Conservation (phyloP, 495 filamentous ascomycete species). For the Mytilinidion resinicola region DNA sequence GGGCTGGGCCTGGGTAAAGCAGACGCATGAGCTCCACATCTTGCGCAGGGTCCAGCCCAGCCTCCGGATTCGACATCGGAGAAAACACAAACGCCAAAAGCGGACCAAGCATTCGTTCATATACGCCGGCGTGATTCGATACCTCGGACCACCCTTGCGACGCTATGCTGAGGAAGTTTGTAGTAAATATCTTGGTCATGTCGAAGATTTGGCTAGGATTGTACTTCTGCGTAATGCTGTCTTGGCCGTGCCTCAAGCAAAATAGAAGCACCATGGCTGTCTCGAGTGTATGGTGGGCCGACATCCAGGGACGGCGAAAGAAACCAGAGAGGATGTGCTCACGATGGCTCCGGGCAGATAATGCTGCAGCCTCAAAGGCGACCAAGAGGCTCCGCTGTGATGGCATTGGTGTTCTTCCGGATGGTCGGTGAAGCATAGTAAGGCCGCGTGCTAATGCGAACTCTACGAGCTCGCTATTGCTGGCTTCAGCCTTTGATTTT, state of each 20-base stretch:
- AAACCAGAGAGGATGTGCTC: slow-evolving; percentile 8
- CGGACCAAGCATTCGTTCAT: slow-evolving; percentile 9
- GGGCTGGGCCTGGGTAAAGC: slow-evolving; percentile 8
- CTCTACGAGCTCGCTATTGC: slow-evolving; percentile 7
- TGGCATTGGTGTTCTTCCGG: slow-evolving; percentile 7
- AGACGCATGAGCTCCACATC: slow-evolving; percentile 9
- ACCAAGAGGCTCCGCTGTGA: slow-evolving; percentile 7
- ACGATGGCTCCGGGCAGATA: slow-evolving; percentile 7
- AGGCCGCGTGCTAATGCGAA: slow-evolving; percentile 8
- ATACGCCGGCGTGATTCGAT: slow-evolving; percentile 10
- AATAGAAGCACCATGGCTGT: slow-evolving; percentile 5
- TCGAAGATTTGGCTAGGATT: slow-evolving; percentile 10
- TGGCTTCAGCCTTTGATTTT: slow-evolving; percentile 2
- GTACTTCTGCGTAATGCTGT: slow-evolving; percentile 5
- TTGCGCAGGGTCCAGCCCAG: slow-evolving; percentile 2
- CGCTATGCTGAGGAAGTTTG: slow-evolving; percentile 8
- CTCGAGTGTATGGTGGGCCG: slow-evolving; percentile 11
- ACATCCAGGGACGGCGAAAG: slow-evolving; percentile 8
- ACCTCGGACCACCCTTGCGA: slow-evolving; percentile 12
- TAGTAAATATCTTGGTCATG: slow-evolving; percentile 10
- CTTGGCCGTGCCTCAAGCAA: slow-evolving; percentile 3
- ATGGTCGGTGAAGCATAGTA: slow-evolving; percentile 12
- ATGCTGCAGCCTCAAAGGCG: slow-evolving; percentile 7
- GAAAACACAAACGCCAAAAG: slow-evolving; percentile 12
- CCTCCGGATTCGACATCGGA: slow-evolving; percentile 2